Evolutionary conservation across 192 early-diverging fungal species (phyloP).

Genomic region (Backusella macrospora): DNA sequence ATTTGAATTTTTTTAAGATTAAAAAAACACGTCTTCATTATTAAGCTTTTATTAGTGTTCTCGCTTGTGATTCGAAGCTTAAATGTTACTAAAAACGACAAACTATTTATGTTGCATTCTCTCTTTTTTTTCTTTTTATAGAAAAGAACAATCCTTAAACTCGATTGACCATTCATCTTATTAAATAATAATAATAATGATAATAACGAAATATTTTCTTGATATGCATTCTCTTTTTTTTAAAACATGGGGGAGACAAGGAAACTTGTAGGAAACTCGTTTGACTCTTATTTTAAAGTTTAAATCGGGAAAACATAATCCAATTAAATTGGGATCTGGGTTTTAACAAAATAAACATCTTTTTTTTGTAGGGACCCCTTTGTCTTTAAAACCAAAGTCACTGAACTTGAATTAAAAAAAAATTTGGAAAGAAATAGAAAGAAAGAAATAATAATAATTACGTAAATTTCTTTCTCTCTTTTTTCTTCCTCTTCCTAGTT

Average conservation of each 20-base stretch:
- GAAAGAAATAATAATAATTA: slow-evolving; percentile 8
- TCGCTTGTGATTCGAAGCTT: slow-evolving; percentile 8
- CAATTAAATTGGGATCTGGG: background rate
- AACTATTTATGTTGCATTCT: background rate
- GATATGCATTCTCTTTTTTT: background rate
- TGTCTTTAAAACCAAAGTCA: slow-evolving; percentile 3
- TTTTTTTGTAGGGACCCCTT: slow-evolving; percentile 2
- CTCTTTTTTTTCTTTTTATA: too few species aligned
- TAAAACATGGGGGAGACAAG: background rate
- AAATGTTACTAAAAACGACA: slow-evolving; percentile 13
- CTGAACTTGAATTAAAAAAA: background rate
- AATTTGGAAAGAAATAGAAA: slow-evolving; percentile 1
- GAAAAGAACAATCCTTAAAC: too few species aligned
- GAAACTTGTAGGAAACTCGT: background rate
- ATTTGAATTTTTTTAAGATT: too few species aligned
- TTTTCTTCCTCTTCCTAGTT: background rate
- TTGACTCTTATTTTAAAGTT: slow-evolving; percentile 11
- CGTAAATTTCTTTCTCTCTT: background rate
- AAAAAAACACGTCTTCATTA: too few species aligned
- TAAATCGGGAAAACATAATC: background rate
- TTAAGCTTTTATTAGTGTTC: background rate
- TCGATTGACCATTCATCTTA: too few species aligned
- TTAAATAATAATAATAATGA: too few species aligned
- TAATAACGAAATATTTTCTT: too few species aligned
- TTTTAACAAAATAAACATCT: background rate